These are phyloP conservation scores for Volvox reticuliferus DNA, from an alignment of 139 green algal genomes.

Conservation along the genomic window DNA sequence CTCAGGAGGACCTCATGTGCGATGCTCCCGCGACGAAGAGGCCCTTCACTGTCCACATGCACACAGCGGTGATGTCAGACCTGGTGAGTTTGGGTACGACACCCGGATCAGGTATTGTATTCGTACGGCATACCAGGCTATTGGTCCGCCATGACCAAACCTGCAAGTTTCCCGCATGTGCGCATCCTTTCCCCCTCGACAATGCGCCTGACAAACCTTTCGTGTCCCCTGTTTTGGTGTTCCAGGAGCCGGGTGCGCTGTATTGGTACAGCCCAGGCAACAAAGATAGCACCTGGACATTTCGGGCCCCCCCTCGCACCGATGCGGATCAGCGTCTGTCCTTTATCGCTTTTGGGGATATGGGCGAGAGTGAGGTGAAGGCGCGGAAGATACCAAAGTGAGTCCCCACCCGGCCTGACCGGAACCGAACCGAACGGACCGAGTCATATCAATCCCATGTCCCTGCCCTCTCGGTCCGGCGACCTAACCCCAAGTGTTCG, in stretches of 20 bases:
- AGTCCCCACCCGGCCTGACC: not conserved
- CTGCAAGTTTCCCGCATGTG: too few relatives aligned
- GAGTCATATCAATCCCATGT: too few relatives aligned
- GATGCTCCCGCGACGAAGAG: conserved; percentile 2
- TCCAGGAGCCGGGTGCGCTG: conserved; percentile 34
- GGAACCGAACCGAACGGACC: too few relatives aligned
- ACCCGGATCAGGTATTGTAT: too few relatives aligned
- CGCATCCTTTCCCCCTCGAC: too few relatives aligned
- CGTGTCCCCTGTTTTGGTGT: too few relatives aligned
- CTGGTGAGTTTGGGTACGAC: conserved; percentile 9
- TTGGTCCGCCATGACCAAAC: too few relatives aligned
- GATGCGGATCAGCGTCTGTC: conserved; percentile 55
- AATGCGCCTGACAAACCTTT: too few relatives aligned
- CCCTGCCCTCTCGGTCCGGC: too few relatives aligned
- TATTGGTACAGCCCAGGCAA: conserved; percentile 55
- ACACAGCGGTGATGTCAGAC: conserved; percentile 30
- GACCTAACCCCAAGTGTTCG: too few relatives aligned
- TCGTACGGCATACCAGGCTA: too few relatives aligned
- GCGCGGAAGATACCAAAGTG: conserved; percentile 53
- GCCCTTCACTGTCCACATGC: conserved; percentile 43
- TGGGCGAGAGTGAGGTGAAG: conserved; percentile 65
- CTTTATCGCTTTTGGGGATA: conserved; percentile 85
- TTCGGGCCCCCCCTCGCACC: not conserved
- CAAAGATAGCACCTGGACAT: not conserved
- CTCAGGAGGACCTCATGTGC: conserved; percentile 51